Evolutionary conservation across 2,329 filamentous ascomycete species (phyloP).

Genomic region (Aureobasidium mangrovei): DNA sequence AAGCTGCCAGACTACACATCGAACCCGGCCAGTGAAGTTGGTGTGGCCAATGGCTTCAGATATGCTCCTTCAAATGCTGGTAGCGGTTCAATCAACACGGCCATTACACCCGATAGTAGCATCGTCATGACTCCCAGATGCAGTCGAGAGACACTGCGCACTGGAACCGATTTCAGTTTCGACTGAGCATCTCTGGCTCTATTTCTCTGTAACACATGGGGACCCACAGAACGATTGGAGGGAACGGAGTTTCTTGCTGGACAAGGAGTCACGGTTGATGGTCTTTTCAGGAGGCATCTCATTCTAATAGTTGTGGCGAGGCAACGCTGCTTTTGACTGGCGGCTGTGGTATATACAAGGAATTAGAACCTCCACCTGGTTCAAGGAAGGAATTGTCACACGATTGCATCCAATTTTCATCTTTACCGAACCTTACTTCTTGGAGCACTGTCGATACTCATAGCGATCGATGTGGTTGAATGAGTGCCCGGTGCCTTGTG

Average conservation of each 20-base stretch:
- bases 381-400: too few species aligned
- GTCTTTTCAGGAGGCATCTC: not conserved
- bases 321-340: too few species aligned
- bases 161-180: slow-evolving; percentile 11
- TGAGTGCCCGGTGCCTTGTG: too few species aligned
- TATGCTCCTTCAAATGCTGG: slow-evolving; percentile 21
- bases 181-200: not conserved
- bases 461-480: too few species aligned
- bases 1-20: slow-evolving; percentile 39
- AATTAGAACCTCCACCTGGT: too few species aligned
- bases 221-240: not conserved
- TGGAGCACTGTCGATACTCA: too few species aligned
- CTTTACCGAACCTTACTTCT: too few species aligned
- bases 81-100: slow-evolving; percentile 21
- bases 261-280: not conserved
- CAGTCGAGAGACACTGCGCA: slow-evolving; percentile 32
- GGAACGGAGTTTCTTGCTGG: not conserved
- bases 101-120: slow-evolving; percentile 33
- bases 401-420: too few species aligned
- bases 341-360: too few species aligned
- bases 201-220: slow-evolving; percentile 2
- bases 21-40: slow-evolving; percentile 22
- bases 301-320: not conserved
- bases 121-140: slow-evolving; percentile 33
- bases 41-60: slow-evolving; percentile 18